Percentiles rank a stretch among this genome's conserved stretches.
Conservation (phyloP, 495 filamentous ascomycete genomes). For the Podospora bellae-mahoneyi region DNA sequence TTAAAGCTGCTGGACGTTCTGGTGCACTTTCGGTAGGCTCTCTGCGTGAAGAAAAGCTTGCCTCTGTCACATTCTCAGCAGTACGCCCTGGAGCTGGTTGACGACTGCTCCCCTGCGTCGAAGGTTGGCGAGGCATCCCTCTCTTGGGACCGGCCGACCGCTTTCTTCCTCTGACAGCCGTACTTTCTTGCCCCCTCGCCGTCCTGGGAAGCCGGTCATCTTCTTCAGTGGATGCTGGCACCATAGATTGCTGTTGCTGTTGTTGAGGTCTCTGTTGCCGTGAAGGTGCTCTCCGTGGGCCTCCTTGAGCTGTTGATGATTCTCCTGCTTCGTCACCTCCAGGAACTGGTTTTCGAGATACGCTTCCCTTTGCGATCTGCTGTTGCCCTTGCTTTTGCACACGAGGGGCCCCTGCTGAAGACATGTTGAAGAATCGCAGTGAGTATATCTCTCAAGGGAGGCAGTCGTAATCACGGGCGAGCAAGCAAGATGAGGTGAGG, state of each 20-base stretch:
- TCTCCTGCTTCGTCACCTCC: neutral
- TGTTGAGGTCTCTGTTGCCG: conserved; percentile 9
- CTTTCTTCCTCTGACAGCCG: neutral
- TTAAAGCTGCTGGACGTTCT: neutral
- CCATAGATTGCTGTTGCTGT: neutral
- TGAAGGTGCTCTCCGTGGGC: neutral
- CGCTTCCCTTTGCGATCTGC: neutral
- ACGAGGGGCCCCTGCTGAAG: neutral
- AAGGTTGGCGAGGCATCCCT: neutral
- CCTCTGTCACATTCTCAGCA: neutral
- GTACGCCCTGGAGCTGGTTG: neutral
- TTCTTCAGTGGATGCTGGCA: neutral
- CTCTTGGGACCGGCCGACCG: neutral
- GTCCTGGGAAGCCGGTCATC: neutral
- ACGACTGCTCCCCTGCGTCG: neutral
- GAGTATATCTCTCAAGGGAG: neutral
- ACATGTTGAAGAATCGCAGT: neutral
- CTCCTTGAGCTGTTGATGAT: neutral
- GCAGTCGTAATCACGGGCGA: neutral
- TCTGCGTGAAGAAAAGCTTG: neutral
- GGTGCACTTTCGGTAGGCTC: neutral
- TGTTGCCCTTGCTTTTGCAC: neutral
- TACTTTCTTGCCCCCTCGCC: neutral
- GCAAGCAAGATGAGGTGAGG: neutral
- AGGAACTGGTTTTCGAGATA: conserved; percentile 4